Base-by-base conservation (phyloP, 805 yeast species). In the Soucietia sequanensis region DNA sequence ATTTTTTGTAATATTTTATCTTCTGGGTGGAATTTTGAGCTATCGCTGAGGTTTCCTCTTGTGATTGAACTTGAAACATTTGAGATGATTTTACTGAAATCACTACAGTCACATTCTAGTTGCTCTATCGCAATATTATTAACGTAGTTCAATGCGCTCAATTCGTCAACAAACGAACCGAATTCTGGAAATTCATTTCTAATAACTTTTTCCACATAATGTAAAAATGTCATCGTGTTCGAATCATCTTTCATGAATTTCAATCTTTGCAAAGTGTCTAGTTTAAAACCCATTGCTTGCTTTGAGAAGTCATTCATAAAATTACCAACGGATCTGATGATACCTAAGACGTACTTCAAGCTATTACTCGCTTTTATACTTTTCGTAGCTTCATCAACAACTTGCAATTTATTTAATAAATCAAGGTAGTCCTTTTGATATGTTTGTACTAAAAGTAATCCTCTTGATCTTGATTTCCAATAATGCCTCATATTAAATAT, bases 271-370 rank as follows among this genome's bases (percentile, higher is more conserved):
- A 93, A 70, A n/a, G 96, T 86, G 29, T 86, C 82, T 40, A 93
- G 67, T 50, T 84, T 84, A 71, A 95, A 95, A 3, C 99, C 99
- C 45, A 77, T 75, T 1, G 97, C 98, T 56, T 89, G 95, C 49
- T 89, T 90, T 2, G 87, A 71, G n/a, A 79, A 68, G 50, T 89
- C 96, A 56, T 95, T 93, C 99, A 93, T 93, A 57, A 81, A 91
- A 58, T 93, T 93, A 39, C 99, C 99, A 33, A 93, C 93, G 4
- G 90, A 81, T 43, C 90, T 68, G 42, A 93, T 91, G 30, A 93
- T 78, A 37, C 86, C 89, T 51, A 95, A 75, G 11, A 93, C 80
- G 36, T 78, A 75, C 42, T 80, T 76, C 52, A 95, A 70, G 33
- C 79, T 77, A 12, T 74, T 75, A 1, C 96, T 86, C 17, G 72